Percentiles rank a stretch among this genome's conserved stretches.
Conservation (phyloP, 2,329 filamentous ascomycete species). For the Juglanconis sp. region DNA sequence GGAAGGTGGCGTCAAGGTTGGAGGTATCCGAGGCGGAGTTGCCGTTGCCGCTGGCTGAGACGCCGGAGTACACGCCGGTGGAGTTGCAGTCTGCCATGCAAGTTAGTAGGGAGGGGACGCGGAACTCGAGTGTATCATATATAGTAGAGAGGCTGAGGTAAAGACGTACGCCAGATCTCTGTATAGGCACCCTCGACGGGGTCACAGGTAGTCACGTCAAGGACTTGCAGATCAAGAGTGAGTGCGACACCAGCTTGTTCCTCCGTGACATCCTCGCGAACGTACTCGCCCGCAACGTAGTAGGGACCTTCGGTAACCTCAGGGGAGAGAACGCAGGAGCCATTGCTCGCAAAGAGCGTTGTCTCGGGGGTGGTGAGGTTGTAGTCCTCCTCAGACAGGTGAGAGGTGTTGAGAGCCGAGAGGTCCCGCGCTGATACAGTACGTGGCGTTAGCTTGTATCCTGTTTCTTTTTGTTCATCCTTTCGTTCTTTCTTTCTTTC, state of each 20-base stretch:
- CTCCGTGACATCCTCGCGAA: slow-evolving; percentile 43
- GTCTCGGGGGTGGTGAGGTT: slow-evolving; percentile 29
- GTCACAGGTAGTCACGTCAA: slow-evolving; percentile 48
- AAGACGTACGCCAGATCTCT: slow-evolving; percentile 42
- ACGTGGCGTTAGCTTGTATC: slow-evolving; percentile 20
- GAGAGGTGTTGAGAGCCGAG: slow-evolving; percentile 30
- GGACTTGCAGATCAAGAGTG: slow-evolving; percentile 45
- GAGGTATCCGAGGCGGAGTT: slow-evolving; percentile 32
- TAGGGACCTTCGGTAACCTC: slow-evolving; percentile 54
- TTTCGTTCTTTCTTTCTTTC: no score
- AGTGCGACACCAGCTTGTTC: slow-evolving; percentile 40
- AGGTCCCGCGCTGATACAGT: slow-evolving; percentile 31
- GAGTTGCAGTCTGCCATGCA: slow-evolving; percentile 33
- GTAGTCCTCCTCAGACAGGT: slow-evolving; percentile 36
- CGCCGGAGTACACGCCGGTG: slow-evolving; percentile 47
- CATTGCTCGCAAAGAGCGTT: slow-evolving; percentile 39
- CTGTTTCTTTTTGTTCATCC: no score
- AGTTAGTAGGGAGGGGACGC: background rate
- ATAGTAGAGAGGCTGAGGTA: background rate
- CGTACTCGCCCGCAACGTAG: slow-evolving; percentile 45
- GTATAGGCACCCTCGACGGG: slow-evolving; percentile 39
- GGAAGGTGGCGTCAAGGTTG: slow-evolving; percentile 38
- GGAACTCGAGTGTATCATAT: no score
- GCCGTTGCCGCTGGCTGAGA: slow-evolving; percentile 40
- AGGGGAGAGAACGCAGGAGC: slow-evolving; percentile 48